Base-by-base conservation (phyloP, 2,329 filamentous ascomycete species). In the Helicocarpus griseus region DNA sequence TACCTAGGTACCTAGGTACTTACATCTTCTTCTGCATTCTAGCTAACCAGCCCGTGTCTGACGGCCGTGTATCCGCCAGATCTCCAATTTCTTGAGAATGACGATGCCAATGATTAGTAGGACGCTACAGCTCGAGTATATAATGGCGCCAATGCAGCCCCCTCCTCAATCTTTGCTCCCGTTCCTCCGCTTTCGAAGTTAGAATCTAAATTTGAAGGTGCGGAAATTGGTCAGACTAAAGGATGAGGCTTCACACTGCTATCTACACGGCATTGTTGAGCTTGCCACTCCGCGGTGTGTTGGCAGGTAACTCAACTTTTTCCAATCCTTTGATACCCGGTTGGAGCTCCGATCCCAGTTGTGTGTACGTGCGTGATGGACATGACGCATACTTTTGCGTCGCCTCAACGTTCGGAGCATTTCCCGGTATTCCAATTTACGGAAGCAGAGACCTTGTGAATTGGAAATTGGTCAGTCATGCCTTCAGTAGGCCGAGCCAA, bases 401-500 rank as follows among this genome's bases (percentile, higher is more conserved):
- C 2, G 74, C 74, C 0, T 78, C 76, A 0, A 77, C 73, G 1
- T 80, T 79, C 56, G 72, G 75, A 49, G 66, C 69, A 0, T 79
- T 78, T 55, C 77, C 77, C 0, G 77, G 76, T 0, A 63, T 79
- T 5, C 76, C 77, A 0, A 69, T 80, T 21, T 73, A 79, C 57
- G 74, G 74, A 2, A 77, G 72, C n/a, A 71, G 68, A 49, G 76
- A 80, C 57, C 60, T 80, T 17, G 56, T 68, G n/a, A 72, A 73
- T 49, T 80, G 76, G 76, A 74, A 72, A 50, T 66, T 73, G 4
- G 65, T 72, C 35, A 67, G 68, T 49, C 64, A 70, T 54, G 69
- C 65, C 1, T 50, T 72, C 14, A 67, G 64, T 40, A 61, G 67
- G 14, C 61, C 57, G 9, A 57, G 62, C 0, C 73, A 75, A 55